Base-by-base conservation (phyloP, 768 basidiomycete species). In the Mycena galericulata region DNA sequence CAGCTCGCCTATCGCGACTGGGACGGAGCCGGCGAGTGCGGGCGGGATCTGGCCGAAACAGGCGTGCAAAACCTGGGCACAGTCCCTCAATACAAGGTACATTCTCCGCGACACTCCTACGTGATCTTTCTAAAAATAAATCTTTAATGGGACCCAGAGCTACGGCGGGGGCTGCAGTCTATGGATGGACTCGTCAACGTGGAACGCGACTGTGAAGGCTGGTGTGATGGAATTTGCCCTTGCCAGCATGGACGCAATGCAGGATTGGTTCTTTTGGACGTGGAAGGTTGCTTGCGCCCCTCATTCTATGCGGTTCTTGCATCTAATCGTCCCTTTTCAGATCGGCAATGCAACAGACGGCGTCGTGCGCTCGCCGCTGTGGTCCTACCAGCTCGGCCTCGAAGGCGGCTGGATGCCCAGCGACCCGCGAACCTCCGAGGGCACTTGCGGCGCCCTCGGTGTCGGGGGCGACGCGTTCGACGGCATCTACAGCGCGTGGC, bases 181-280 rank as follows among this genome's bases (percentile, higher is more conserved):
- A 6, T 86, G 79, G 77, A 27, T 69, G 70, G 84, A 91, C 70
- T 86, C 85, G 72, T 78, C 81, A 64, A 84, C 79, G 41, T 92
- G 87, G 87, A 65, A 65, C 30, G 45, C 12, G 3, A 46, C 40
- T 12, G 45, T 82, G 73, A 90, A 88, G 78, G 77, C 78, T 11
- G 89, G 88, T 79, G 78, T 77, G 76, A 82, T 30, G 45, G 26
- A 70, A 87, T 89, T 70, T 82, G 51, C 46, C 7, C 41, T 49
- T 5, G 63, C 63, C 20, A 57, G 55, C 30, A 53, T 53, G 46
- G 63, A 92, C 65, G 87, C 89, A 6, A 80, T 90, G 67, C 84
- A 86, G 72, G 84, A 90, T 74, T 90, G 82, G 81, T 92, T 89
- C 81, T 92, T 86, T 83, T 92, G 92, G 91, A 91, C 89, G 18